Evolutionary conservation across 495 filamentous ascomycete species (phyloP).

Genomic region (Parathielavia hyrcaniae): DNA sequence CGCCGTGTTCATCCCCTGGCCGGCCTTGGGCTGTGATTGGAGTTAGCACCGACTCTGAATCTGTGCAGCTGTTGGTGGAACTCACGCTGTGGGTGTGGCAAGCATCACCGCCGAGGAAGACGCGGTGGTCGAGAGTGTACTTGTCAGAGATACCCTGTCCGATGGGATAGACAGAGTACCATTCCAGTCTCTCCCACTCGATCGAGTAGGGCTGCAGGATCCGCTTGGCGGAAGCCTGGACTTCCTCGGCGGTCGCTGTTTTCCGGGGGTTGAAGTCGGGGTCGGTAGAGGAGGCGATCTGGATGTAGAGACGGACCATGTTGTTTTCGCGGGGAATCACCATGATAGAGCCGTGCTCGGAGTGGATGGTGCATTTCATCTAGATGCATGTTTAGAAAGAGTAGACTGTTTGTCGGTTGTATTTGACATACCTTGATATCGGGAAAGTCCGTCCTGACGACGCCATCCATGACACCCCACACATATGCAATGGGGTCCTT

Average conservation of each 20-base stretch:
- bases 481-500: slow-evolving; percentile 60
- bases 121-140: slow-evolving; percentile 59
- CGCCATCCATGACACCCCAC: slow-evolving; percentile 74
- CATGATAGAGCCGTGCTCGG: slow-evolving; percentile 63
- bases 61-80: background rate
- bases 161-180: slow-evolving; percentile 66
- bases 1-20: slow-evolving; percentile 80
- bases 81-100: slow-evolving; percentile 72
- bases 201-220: slow-evolving; percentile 62
- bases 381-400: slow-evolving; percentile 31
- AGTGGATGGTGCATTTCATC: slow-evolving; percentile 87
- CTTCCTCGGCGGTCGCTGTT: slow-evolving; percentile 59
- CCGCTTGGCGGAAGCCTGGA: slow-evolving; percentile 57
- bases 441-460: slow-evolving; percentile 69
- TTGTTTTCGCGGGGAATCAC: slow-evolving; percentile 69
- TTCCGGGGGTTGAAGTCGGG: slow-evolving; percentile 55
- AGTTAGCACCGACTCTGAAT: background rate
- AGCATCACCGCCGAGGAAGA: slow-evolving; percentile 77
- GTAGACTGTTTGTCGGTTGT: slow-evolving; percentile 9
- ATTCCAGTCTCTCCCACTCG: slow-evolving; percentile 64
- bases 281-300: slow-evolving; percentile 62
- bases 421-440: slow-evolving; percentile 52
- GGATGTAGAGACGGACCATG: slow-evolving; percentile 71
- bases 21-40: slow-evolving; percentile 58
- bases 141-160: slow-evolving; percentile 65